These are phyloP conservation scores for Hura crepitans DNA, from an alignment of 441 rosid species.

Conservation along the genomic window DNA sequence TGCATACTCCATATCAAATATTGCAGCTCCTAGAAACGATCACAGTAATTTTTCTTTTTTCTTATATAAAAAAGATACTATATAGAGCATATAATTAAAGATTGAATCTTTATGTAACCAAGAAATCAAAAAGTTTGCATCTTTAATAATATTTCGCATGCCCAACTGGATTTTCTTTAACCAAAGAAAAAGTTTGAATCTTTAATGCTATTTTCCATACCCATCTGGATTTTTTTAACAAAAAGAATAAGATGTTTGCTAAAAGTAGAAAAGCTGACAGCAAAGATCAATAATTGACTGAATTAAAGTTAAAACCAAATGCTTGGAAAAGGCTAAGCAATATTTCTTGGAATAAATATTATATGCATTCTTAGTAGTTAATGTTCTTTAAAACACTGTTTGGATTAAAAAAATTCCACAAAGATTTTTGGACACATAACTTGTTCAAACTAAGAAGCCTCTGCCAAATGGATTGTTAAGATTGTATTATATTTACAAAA, in stretches of 20 bases:
- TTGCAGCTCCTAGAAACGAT: constrained; percentile 52
- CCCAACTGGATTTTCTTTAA: not conserved
- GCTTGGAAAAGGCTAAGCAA: constrained; percentile 13
- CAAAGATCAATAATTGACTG: constrained; percentile 4
- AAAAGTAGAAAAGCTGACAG: not conserved
- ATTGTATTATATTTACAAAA: constrained; percentile 15
- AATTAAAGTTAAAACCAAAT: not conserved
- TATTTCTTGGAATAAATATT: constrained; percentile 1
- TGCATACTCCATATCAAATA: constrained; percentile 89
- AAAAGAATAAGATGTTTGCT: constrained; percentile 2
- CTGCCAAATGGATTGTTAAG: not conserved
- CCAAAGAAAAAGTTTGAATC: not conserved
- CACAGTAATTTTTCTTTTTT: not conserved
- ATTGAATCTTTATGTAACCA: not conserved
- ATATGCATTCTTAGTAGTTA: not conserved
- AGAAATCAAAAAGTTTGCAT: not conserved
- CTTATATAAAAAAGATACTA: not conserved
- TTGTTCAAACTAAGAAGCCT: constrained; percentile 20
- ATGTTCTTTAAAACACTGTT: not conserved
- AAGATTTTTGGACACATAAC: constrained; percentile 12
- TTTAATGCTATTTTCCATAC: not conserved
- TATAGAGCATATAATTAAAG: not conserved
- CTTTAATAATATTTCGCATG: not conserved
- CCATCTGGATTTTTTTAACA: not conserved
- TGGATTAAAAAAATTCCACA: constrained; percentile 7